Evolutionary conservation across 192 early-diverging fungal genomes (phyloP).

Genomic region (Coemansia sp.): DNA sequence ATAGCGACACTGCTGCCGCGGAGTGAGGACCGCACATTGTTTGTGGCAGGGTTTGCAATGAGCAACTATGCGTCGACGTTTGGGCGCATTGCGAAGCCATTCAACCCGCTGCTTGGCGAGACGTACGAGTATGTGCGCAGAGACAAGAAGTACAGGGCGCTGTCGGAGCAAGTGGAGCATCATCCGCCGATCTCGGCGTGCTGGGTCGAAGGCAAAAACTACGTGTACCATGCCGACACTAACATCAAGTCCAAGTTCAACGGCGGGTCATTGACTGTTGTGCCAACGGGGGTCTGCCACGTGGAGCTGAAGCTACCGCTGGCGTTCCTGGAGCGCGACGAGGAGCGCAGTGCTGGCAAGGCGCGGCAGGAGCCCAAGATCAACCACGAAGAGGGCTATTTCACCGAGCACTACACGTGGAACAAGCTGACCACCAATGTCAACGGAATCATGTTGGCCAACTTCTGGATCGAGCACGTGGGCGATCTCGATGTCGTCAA

Average conservation of each 20-base stretch:
- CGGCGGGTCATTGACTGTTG: slow-evolving; percentile 79
- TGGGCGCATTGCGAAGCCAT: slow-evolving; percentile 83
- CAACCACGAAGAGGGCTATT: slow-evolving; percentile 58
- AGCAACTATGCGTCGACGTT: slow-evolving; percentile 81
- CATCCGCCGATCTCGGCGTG: slow-evolving; percentile 91
- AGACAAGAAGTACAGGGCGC: slow-evolving; percentile 77
- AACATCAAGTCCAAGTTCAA: slow-evolving; percentile 86
- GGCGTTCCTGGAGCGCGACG: slow-evolving; percentile 50
- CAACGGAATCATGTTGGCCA: slow-evolving; percentile 84
- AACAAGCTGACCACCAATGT: slow-evolving; percentile 86
- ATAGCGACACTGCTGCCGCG: slow-evolving; percentile 64
- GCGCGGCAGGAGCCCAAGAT: slow-evolving; percentile 28
- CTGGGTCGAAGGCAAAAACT: slow-evolving; percentile 80
- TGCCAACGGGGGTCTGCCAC: slow-evolving; percentile 79
- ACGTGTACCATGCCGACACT: slow-evolving; percentile 82
- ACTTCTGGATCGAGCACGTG: slow-evolving; percentile 80
- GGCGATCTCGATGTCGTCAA: slow-evolving; percentile 84
- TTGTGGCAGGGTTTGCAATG: slow-evolving; percentile 87
- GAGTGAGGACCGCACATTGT: slow-evolving; percentile 68
- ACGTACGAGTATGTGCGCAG: slow-evolving; percentile 82
- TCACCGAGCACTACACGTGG: slow-evolving; percentile 81
- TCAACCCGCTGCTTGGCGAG: slow-evolving; percentile 89
- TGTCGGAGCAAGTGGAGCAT: slow-evolving; percentile 88
- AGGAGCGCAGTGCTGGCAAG: slow-evolving; percentile 34
- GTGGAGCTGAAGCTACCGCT: slow-evolving; percentile 72